Evolutionary conservation across 257 asterid genomes (phyloP).

Genomic region (Solanum sitiens): DNA sequence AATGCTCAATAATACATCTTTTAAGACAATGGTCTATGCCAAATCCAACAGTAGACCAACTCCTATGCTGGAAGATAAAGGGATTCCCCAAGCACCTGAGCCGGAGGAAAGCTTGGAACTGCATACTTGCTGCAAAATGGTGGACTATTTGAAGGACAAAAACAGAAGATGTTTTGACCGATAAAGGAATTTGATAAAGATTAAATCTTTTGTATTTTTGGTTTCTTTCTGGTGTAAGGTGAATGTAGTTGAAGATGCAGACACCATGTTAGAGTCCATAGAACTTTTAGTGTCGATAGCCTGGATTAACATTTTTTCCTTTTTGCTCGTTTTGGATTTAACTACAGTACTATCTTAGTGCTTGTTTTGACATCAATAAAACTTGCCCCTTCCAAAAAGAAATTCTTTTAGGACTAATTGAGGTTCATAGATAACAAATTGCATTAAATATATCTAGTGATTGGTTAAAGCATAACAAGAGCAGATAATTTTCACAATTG

Average conservation of each 20-base stretch:
- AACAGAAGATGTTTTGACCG: not conserved
- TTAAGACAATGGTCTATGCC: not conserved
- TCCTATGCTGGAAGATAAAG: not conserved
- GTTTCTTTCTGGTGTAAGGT: not conserved
- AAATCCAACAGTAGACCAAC: not conserved
- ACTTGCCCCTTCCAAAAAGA: not conserved
- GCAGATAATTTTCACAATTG: not conserved
- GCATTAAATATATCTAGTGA: not conserved
- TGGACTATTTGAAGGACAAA: not conserved
- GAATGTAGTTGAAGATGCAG: not conserved
- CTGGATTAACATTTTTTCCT: not conserved
- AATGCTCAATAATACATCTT: not conserved
- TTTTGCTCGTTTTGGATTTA: not conserved
- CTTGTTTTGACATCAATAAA: not conserved
- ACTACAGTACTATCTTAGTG: not conserved
- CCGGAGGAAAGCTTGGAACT: not conserved
- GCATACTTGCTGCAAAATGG: not conserved
- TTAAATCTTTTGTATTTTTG: not conserved
- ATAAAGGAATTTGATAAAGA: not conserved
- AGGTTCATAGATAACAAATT: not conserved
- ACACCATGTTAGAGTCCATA: not conserved
- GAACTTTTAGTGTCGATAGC: not conserved
- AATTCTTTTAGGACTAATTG: not conserved
- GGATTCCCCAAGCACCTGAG: not conserved
- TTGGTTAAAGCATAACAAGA: not conserved